A percentile compares a stretch with the other conserved stretches of the same genome.
Conservation (phyloP, 371 early-diverging fungal genomes). For the Basidiobolus meristosporus region DNA sequence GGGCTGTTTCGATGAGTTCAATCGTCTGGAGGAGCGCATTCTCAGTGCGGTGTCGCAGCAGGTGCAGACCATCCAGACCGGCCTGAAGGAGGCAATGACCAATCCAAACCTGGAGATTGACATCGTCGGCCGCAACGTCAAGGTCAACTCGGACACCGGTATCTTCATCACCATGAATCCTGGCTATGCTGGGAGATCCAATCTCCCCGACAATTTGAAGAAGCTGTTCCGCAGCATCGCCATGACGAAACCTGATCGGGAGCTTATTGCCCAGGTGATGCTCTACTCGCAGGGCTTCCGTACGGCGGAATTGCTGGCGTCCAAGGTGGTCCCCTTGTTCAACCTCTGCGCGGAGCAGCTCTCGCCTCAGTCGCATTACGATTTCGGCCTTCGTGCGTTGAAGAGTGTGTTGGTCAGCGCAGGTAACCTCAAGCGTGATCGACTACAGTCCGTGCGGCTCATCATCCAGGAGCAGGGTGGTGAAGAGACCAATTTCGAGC, state of each 20-base stretch:
- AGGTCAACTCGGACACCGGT: constrained; percentile 68
- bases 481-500: constrained; percentile 17
- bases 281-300: constrained; percentile 97
- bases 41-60: constrained; percentile 97
- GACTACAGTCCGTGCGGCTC: constrained; percentile 29
- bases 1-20: constrained; percentile 99
- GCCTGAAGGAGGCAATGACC: constrained; percentile 48
- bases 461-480: constrained; percentile 13
- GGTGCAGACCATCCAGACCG: constrained; percentile 93
- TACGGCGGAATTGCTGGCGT: constrained; percentile 81
- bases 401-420: constrained; percentile 95
- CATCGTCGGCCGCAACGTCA: constrained; percentile 72
- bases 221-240: constrained; percentile 95
- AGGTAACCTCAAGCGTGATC: constrained; percentile 90
- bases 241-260: constrained; percentile 96
- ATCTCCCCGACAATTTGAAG: constrained; percentile 95
- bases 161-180: constrained; percentile 99
- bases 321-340: constrained; percentile 93
- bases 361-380: constrained; percentile 91
- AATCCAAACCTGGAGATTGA: constrained; percentile 69
- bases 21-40: constrained; percentile 92
- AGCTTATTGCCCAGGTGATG: constrained; percentile 97
- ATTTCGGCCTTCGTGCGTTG: constrained; percentile 97
- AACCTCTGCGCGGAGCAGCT: constrained; percentile 86
- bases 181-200: constrained; percentile 95